Evolutionary conservation across 2,329 filamentous ascomycete species (phyloP).

Genomic region (Nannizziopsis barbatae): DNA sequence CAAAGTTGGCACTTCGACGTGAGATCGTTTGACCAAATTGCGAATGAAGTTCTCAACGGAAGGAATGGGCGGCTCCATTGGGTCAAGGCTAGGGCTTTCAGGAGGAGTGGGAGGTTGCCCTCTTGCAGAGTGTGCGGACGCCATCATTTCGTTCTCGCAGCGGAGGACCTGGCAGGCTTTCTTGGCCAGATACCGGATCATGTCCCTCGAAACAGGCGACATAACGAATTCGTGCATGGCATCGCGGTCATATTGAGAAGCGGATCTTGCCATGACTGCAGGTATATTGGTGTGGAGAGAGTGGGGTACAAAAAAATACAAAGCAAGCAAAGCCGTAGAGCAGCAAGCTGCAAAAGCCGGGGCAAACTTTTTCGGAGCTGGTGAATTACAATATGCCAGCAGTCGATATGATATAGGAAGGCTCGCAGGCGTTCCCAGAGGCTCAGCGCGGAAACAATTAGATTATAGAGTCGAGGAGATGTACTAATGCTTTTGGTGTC

Average conservation of each 20-base stretch:
- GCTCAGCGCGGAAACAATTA: background rate
- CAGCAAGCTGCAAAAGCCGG: background rate
- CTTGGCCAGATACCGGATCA: slow-evolving; percentile 38
- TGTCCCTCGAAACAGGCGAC: slow-evolving; percentile 38
- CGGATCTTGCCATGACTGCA: slow-evolving; percentile 10
- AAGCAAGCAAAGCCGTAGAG: background rate
- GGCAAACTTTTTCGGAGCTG: background rate
- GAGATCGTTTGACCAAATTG: slow-evolving; percentile 79
- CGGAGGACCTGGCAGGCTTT: slow-evolving; percentile 40
- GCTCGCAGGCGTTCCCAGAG: background rate
- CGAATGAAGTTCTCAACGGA: slow-evolving; percentile 84
- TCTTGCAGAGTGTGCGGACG: slow-evolving; percentile 24
- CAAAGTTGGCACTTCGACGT: slow-evolving; percentile 91
- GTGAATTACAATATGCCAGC: slow-evolving; percentile 1
- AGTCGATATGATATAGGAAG: background rate
- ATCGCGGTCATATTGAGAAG: slow-evolving; percentile 27
- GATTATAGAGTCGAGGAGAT: slow-evolving; percentile 2
- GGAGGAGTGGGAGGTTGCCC: slow-evolving; percentile 49
- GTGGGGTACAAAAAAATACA: background rate
- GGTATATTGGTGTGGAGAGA: background rate
- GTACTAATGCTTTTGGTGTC: background rate
- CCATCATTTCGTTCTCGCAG: slow-evolving; percentile 42
- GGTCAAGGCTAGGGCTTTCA: slow-evolving; percentile 45
- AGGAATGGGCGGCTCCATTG: slow-evolving; percentile 48
- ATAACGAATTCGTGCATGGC: slow-evolving; percentile 40